Evolutionary conservation across 306 rosid species (phyloP).

Genomic region (Canavalia gladiata): DNA sequence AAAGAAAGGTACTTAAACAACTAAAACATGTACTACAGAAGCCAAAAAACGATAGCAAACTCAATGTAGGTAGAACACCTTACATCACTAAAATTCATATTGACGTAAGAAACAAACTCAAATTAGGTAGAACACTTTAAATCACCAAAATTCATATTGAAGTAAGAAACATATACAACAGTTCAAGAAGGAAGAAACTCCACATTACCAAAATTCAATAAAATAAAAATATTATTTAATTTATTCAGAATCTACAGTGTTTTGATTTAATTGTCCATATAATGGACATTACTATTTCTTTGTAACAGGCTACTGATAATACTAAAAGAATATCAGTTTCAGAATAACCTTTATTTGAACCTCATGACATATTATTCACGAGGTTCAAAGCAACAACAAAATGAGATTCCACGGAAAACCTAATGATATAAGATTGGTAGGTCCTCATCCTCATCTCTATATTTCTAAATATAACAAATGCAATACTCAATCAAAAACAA

Average conservation of each 20-base stretch:
- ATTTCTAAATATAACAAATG: neutral
- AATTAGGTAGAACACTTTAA: neutral
- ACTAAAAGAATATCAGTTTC: neutral
- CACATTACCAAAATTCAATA: neutral
- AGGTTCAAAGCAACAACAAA: neutral
- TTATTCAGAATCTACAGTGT: conserved; percentile 1
- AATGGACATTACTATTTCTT: neutral
- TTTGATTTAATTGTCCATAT: neutral
- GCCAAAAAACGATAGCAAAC: neutral
- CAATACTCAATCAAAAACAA: neutral
- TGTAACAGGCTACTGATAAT: neutral
- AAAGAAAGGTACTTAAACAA: neutral
- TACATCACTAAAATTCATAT: neutral
- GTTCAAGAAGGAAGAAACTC: neutral
- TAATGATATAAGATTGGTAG: neutral
- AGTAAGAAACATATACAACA: neutral
- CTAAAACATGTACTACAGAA: neutral
- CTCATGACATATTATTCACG: neutral
- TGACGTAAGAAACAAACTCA: conserved; percentile 2
- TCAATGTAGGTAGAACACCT: neutral
- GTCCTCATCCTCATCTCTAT: neutral
- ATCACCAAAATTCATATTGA: conserved; percentile 9
- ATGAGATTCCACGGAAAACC: neutral
- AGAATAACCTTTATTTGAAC: neutral
- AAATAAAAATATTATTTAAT: neutral